Conservation (phyloP, 148 eudicot species). For the Diospyros lotus region DNA sequence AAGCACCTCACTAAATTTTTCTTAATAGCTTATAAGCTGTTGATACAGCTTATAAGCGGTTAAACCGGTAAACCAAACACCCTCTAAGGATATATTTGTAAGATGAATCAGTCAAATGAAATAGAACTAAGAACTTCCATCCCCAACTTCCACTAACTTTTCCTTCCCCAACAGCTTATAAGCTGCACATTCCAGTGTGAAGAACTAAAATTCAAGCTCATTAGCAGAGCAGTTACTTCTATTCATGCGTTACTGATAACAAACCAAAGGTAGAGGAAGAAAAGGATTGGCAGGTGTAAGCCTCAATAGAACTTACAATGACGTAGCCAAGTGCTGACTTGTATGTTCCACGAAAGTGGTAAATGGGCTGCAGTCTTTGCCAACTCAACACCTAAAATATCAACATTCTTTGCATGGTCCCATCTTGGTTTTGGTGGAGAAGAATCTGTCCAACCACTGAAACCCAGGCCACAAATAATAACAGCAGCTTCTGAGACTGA, state of each 20-base stretch:
- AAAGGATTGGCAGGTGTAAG: neutral
- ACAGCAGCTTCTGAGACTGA: constrained; percentile 88
- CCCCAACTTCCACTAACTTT: neutral
- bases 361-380: constrained; percentile 82
- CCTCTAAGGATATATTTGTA: neutral
- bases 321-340: constrained; percentile 99
- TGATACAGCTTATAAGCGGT: no score
- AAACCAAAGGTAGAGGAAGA: constrained; percentile 13
- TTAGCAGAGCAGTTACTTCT: neutral
- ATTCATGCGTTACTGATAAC: neutral
- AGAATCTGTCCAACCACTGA: constrained; percentile 85
- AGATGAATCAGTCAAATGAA: neutral
- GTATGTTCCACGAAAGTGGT: constrained; percentile 95
- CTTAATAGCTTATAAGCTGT: neutral
- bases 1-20: no score
- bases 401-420: constrained; percentile 98
- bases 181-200: neutral
- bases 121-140: neutral
- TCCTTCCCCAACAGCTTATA: constrained; percentile 32
- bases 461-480: constrained; percentile 89
- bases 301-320: constrained; percentile 57
- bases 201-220: neutral
- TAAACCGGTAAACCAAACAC: no score
- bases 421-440: constrained; percentile 69
- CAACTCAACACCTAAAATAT: constrained; percentile 86